phyloP scores from a whole-genome alignment of 176 grass and related monocot genomes.

The Tillandsia leiboldiana region DNA sequence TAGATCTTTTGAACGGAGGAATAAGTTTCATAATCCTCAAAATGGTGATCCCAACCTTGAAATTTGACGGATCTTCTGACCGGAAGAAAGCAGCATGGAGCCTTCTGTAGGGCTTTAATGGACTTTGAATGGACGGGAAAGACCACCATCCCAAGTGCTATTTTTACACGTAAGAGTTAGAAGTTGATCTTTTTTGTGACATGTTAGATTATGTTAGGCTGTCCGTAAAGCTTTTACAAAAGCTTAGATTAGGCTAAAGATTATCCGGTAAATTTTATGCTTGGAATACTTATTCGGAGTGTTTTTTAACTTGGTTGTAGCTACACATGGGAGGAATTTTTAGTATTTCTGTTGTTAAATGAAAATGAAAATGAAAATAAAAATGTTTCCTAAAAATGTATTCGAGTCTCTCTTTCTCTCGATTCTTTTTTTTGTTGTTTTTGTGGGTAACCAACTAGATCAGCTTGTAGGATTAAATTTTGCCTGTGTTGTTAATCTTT shows the following conservation, averaged over 20 bases:
- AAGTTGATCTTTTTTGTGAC: slow-evolving; percentile 1
- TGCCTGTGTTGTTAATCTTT: too few relatives aligned
- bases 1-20: slow-evolving; percentile 57
- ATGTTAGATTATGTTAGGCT: not conserved
- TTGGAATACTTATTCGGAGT: not conserved
- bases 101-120: slow-evolving; percentile 57
- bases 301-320: not conserved
- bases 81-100: slow-evolving; percentile 48
- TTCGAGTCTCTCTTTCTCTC: too few relatives aligned
- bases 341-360: too few relatives aligned
- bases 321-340: not conserved
- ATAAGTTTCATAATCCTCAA: slow-evolving; percentile 36
- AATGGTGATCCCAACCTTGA: slow-evolving; percentile 46
- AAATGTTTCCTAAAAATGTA: too few relatives aligned
- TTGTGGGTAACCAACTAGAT: too few relatives aligned
- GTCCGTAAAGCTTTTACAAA: not conserved
- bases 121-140: slow-evolving; percentile 24
- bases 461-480: too few relatives aligned
- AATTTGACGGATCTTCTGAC: slow-evolving; percentile 56
- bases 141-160: slow-evolving; percentile 27
- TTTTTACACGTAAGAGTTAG: slow-evolving; percentile 36
- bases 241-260: not conserved
- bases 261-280: not conserved
- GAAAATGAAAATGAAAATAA: too few relatives aligned
- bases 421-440: too few relatives aligned